Conservation (phyloP, 352 stramenopile genomes). For the Globisporangium cederbergense region DNA sequence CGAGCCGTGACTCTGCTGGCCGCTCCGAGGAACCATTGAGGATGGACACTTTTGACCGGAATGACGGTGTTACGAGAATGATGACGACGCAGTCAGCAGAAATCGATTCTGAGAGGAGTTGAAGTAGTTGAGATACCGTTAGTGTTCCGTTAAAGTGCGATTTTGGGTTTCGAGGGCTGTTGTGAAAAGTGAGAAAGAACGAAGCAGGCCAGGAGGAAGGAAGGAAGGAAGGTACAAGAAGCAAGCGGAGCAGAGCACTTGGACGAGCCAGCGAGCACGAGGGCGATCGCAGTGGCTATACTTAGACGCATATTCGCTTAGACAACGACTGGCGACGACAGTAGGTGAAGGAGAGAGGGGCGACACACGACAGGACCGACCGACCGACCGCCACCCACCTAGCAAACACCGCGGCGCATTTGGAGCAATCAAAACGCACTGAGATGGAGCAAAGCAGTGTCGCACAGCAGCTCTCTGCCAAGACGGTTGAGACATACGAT, state of each 20-base stretch:
- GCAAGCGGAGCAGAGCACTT: not conserved
- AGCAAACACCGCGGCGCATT: not conserved
- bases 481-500: conserved; percentile 1
- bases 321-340: not conserved
- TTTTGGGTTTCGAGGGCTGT: not conserved
- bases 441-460: conserved; percentile 10
- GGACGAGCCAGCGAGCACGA: conserved; percentile 1
- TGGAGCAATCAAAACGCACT: not conserved
- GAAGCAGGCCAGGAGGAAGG: not conserved
- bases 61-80: conserved; percentile 1
- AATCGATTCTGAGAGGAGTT: conserved; percentile 8
- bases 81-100: not conserved
- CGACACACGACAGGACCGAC: not conserved
- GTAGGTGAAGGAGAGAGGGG: not conserved
- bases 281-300: not conserved
- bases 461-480: conserved; percentile 1
- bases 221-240: not conserved
- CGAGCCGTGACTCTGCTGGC: not conserved
- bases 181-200: conserved; percentile 3
- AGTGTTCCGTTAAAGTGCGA: not conserved
- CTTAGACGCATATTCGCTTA: not conserved
- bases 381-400: too few relatives aligned
- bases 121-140: conserved; percentile 1
- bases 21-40: not conserved
- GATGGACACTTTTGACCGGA: not conserved